Evolutionary conservation across 345 rosid genomes (phyloP), one percentile per base, ranked within the genome.

Genomic region (Hypericum androsaemum): DNA sequence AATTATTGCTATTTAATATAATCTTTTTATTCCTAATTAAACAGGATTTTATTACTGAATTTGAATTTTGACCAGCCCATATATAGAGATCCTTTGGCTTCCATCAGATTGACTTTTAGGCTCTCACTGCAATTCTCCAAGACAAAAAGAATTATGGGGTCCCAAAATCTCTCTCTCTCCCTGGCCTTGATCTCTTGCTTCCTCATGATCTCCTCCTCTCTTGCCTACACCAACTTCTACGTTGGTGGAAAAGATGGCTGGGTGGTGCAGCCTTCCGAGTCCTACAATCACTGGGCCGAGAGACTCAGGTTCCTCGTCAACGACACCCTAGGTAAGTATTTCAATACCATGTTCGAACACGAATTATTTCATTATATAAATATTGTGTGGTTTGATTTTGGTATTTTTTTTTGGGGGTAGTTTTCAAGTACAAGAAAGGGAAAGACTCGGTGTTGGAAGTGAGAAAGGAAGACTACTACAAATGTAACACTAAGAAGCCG

Each of bases 401-500:
- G 10, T 8, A 2, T 12, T 46, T 8, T 5, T 13, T 14, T 7
- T 41, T n/a, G n/a, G n/a, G n/a, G n/a, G 49, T 50, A 80, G 94
- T 53, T 59, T 88, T 75, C 11, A 63, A 71, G 63, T 79, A 64
- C 61, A 54, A 64, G 39, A 64, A 74, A 37, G 94, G 87, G 14
- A 37, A 64, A 1, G 87, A 84, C 49, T 83, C 87, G 0, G 94
- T 87, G 53, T 51, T 71, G 65, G 37, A 52, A 6, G 96, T 87
- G 61, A 70, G 7, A 35, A 64, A 80, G 56, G 81, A 67, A 5
- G 87, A 83, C 58, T 87, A 66, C 58, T 13, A 59, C 14, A 69
- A 50, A 12, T 87, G 96, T 54, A 75, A 71, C 62, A 53, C 64
- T 0, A 58, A 15, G 58, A 57, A 70, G 9, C 82, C 85, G 0